Evolutionary conservation across 2,329 filamentous ascomycete genomes (phyloP).

Genomic region (Arthrobotrys entomopaga): DNA sequence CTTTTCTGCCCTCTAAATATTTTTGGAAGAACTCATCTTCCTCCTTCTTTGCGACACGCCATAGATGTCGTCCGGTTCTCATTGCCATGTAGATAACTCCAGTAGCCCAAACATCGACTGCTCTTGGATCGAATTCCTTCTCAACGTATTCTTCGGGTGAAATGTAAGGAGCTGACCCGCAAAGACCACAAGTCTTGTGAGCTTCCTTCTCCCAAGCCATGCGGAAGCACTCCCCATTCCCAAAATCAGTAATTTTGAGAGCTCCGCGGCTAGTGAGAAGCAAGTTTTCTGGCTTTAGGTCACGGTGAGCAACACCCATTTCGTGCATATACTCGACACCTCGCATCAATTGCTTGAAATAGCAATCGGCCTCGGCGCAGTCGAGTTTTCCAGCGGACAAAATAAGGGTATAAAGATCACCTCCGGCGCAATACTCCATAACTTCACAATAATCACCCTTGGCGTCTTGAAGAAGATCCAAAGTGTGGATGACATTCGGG

Average conservation of each 20-base stretch:
- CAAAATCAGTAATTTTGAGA: slow-evolving; percentile 98
- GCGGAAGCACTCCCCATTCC: slow-evolving; percentile 98
- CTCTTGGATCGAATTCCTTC: slow-evolving; percentile 93
- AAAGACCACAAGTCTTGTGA: slow-evolving; percentile 97
- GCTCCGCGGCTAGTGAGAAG: slow-evolving; percentile 90
- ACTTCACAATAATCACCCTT: slow-evolving; percentile 99
- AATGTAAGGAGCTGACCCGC: slow-evolving; percentile 96
- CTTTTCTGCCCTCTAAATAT: slow-evolving; percentile 89
- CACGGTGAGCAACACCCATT: slow-evolving; percentile 97
- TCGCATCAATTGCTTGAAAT: slow-evolving; percentile 99
- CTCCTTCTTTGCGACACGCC: slow-evolving; percentile 95
- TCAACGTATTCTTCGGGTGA: slow-evolving; percentile 95
- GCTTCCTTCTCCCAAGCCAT: slow-evolving; percentile 99
- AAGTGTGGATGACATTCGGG: slow-evolving; percentile 96
- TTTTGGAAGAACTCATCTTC: slow-evolving; percentile 97
- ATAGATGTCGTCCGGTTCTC: slow-evolving; percentile 93
- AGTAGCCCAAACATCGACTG: slow-evolving; percentile 98
- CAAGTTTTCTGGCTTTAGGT: slow-evolving; percentile 95
- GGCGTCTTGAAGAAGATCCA: slow-evolving; percentile 92
- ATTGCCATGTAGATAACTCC: slow-evolving; percentile 99
- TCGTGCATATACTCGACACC: slow-evolving; percentile 99
- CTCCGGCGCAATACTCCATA: slow-evolving; percentile 98
- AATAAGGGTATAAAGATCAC: slow-evolving; percentile 93
- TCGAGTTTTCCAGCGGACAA: slow-evolving; percentile 91
- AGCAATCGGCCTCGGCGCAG: slow-evolving; percentile 92